Base-by-base conservation (phyloP, 78 protist species). In the Polysphondylium violaceum region DNA sequence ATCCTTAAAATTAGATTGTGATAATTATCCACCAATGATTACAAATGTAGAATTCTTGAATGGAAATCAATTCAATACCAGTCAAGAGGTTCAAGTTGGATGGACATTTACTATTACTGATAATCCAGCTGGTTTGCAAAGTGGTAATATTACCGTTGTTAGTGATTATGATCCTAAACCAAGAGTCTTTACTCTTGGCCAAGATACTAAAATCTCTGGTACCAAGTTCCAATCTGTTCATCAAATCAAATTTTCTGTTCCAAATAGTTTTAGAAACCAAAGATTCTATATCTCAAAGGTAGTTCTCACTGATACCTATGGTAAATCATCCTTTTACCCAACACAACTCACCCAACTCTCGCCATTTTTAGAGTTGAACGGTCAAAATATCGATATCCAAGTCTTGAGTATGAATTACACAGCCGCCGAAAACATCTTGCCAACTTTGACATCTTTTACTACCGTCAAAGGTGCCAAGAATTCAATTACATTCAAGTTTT, bases 401-500 rank as follows among this genome's bases (percentile, higher is more conserved):
- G 61, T 55, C 7, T 23, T 23, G 1, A 55, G 12, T 17, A 55
- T 12, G 8, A 23, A 23, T 55, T n/a, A 55, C 23, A 55, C n/a
- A n/a, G n/a, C 35, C 23, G 17, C 23, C 23, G 61, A 29, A 23
- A 55, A 23, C 19, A 55, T 23, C 23, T 7, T n/a, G 6, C 9
- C 23, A 55, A 19, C 19, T n/a, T n/a, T n/a, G n/a, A n/a, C n/a
- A n/a, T n/a, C n/a, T n/a, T n/a, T n/a, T n/a, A n/a, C n/a, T n/a
- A n/a, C n/a, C n/a, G n/a, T n/a, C n/a, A n/a, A n/a, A n/a, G n/a
- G n/a, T n/a, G n/a, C n/a, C n/a, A n/a, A n/a, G n/a, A n/a, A n/a
- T n/a, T n/a, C n/a, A n/a, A n/a, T 68, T 68, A 44, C 76, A 68
- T 36, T 68, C 17, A 41, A 35, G 1, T 68, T 68, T 17, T 43